Conservation (phyloP, 306 rosid species). For the Alnus rubra region DNA sequence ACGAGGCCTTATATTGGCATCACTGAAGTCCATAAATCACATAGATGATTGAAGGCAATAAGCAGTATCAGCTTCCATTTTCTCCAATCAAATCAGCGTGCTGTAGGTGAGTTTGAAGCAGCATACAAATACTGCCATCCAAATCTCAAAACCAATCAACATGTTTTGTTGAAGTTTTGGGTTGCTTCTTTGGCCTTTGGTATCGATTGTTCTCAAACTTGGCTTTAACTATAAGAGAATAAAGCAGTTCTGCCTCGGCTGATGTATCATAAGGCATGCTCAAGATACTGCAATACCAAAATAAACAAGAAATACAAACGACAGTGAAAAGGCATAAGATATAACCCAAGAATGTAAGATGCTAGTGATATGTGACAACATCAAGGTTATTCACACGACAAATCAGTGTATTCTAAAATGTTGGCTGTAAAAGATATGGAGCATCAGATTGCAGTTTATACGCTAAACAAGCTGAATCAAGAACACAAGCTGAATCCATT, state of each 20-base stretch:
- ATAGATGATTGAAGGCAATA: no score
- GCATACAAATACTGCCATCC: background rate
- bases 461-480: constrained; percentile 5
- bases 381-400: background rate
- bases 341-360: constrained; percentile 7
- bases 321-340: background rate
- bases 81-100: background rate
- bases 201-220: constrained; percentile 80
- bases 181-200: constrained; percentile 72
- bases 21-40: no score
- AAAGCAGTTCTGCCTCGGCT: constrained; percentile 75
- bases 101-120: background rate
- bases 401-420: background rate
- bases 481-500: constrained; percentile 5
- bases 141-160: constrained; percentile 71
- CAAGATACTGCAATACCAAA: constrained; percentile 55
- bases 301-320: constrained; percentile 14
- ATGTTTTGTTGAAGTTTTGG: constrained; percentile 66
- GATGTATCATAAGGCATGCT: constrained; percentile 63
- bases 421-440: background rate
- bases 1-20: no score
- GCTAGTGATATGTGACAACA: background rate
- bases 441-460: background rate
- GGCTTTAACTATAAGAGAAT: constrained; percentile 78
- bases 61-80: background rate